Percentiles rank a stretch among this genome's conserved stretches.
phyloP scores from a whole-genome alignment of 2,329 filamentous ascomycete genomes.

The Polytolypa hystricis region DNA sequence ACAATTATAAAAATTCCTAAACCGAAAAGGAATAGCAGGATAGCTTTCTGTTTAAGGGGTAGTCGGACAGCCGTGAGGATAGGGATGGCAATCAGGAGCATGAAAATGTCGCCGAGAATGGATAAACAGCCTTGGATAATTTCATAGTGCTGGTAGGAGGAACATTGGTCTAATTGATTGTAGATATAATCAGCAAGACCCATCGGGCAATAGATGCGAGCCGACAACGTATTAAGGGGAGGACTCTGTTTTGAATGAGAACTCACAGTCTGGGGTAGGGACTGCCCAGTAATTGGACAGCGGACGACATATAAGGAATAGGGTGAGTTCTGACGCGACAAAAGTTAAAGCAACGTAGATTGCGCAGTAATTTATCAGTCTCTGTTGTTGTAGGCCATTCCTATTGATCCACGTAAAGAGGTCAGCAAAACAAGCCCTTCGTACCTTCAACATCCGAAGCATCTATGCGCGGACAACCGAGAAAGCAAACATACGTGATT shows the following conservation, averaged over 20 bases:
- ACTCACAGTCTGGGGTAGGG: constrained; percentile 28
- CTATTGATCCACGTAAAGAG: too few species aligned
- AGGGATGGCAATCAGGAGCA: constrained; percentile 34
- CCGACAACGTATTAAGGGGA: background rate
- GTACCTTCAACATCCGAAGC: background rate
- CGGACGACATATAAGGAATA: constrained; percentile 42
- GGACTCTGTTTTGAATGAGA: background rate
- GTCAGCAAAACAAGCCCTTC: too few species aligned
- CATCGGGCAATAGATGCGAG: constrained; percentile 5
- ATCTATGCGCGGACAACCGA: background rate
- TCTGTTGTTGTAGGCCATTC: constrained; percentile 24
- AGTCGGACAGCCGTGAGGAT: constrained; percentile 31
- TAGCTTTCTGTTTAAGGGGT: constrained; percentile 33
- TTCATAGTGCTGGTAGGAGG: constrained; percentile 35
- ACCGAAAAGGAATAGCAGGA: constrained; percentile 32
- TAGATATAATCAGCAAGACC: background rate
- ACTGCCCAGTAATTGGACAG: constrained; percentile 42
- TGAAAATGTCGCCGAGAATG: constrained; percentile 34
- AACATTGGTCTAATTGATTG: constrained; percentile 27
- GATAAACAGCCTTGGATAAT: constrained; percentile 28
- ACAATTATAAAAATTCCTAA: constrained; percentile 39
- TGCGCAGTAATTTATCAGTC: constrained; percentile 27
- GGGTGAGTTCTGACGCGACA: constrained; percentile 38
- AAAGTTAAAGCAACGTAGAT: constrained; percentile 38
- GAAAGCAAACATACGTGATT: constrained; percentile 30